Evolutionary conservation across 306 rosid species (phyloP).

Genomic region (Nissolia schottii): DNA sequence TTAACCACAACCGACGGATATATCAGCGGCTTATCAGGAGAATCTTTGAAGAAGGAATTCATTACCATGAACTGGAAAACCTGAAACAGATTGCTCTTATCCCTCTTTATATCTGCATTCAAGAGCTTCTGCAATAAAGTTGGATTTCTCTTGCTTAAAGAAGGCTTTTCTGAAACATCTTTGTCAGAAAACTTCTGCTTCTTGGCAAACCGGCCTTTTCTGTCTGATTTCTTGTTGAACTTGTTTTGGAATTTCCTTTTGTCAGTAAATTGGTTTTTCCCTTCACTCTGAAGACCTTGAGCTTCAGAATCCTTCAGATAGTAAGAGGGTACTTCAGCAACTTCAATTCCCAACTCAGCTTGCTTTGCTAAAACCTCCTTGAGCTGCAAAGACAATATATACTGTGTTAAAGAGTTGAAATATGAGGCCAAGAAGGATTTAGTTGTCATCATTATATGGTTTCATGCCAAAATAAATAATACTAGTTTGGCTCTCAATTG

Average conservation of each 20-base stretch:
- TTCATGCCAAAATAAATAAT: background rate
- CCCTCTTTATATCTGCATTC: slow-evolving; percentile 65
- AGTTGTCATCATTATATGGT: background rate
- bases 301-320: slow-evolving; percentile 52
- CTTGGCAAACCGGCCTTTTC: slow-evolving; percentile 40
- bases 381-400: slow-evolving; percentile 55
- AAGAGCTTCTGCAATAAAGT: slow-evolving; percentile 81
- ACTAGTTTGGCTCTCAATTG: background rate
- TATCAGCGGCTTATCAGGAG: slow-evolving; percentile 54
- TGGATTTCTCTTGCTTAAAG: slow-evolving; percentile 39
- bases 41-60: slow-evolving; percentile 69
- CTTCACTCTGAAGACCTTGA: slow-evolving; percentile 33
- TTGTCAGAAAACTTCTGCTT: slow-evolving; percentile 44
- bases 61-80: slow-evolving; percentile 77
- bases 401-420: background rate
- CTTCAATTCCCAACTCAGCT: slow-evolving; percentile 92
- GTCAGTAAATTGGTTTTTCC: slow-evolving; percentile 19
- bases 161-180: slow-evolving; percentile 4
- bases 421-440: background rate
- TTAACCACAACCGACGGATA: slow-evolving; percentile 50
- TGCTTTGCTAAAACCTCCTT: slow-evolving; percentile 83
- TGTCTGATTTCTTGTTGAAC: slow-evolving; percentile 36
- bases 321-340: slow-evolving; percentile 79
- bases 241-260: slow-evolving; percentile 47
- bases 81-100: slow-evolving; percentile 60